Evolutionary conservation across 2,329 filamentous ascomycete species (phyloP).

Genomic region (Cladosporium austrohemisphaericum): DNA sequence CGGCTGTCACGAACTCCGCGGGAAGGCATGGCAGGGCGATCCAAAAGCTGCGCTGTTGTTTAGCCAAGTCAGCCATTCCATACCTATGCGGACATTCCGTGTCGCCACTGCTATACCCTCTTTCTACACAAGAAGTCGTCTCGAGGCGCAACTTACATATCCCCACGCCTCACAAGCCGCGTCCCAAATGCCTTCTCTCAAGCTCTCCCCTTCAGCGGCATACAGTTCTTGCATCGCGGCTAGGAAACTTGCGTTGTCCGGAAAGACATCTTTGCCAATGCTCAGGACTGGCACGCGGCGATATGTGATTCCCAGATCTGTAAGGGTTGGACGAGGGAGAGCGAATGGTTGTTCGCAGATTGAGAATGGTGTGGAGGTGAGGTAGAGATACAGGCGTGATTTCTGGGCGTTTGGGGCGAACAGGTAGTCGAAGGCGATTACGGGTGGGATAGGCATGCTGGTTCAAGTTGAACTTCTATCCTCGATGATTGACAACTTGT

Average conservation of each 20-base stretch:
- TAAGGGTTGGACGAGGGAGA: slow-evolving; percentile 24
- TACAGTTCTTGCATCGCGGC: slow-evolving; percentile 18
- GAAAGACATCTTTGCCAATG: slow-evolving; percentile 28
- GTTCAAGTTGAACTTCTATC: neutral
- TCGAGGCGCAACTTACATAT: slow-evolving; percentile 17
- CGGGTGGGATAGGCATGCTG: slow-evolving; percentile 9
- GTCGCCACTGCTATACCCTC: neutral
- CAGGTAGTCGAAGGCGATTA: slow-evolving; percentile 20
- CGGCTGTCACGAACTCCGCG: slow-evolving; percentile 18
- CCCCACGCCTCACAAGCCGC: slow-evolving; percentile 22
- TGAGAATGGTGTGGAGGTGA: slow-evolving; percentile 21
- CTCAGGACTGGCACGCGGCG: slow-evolving; percentile 25
- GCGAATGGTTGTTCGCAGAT: slow-evolving; percentile 28
- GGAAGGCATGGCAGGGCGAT: slow-evolving; percentile 20
- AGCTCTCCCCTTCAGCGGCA: slow-evolving; percentile 19
- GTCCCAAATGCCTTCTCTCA: slow-evolving; percentile 18
- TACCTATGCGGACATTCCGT: too few species aligned
- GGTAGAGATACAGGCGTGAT: slow-evolving; percentile 21
- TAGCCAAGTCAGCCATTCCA: neutral
- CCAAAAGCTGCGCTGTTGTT: slow-evolving; percentile 18
- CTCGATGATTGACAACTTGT: too few species aligned
- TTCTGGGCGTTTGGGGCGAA: slow-evolving; percentile 26
- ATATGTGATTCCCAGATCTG: slow-evolving; percentile 25
- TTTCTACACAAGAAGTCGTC: neutral
- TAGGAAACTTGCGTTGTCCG: slow-evolving; percentile 24